Evolutionary conservation across 805 yeast species (phyloP), one percentile per base, ranked within the genome.

Genomic region (Sugiyamaella smithiae): DNA sequence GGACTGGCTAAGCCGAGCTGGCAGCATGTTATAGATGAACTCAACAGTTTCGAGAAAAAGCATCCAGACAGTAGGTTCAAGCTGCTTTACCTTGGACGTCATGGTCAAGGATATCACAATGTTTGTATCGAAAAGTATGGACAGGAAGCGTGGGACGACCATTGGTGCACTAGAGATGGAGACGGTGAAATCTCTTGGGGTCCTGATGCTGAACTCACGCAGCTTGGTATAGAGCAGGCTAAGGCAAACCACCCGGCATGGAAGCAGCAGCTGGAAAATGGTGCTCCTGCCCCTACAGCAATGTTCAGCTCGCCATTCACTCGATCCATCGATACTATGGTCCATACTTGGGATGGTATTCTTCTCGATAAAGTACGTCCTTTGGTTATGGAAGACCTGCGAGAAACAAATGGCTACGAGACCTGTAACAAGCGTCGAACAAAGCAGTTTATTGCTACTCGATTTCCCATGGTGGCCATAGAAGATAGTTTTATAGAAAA

Each of bases 51-150:
- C 55, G 47, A 55, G 33, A 36, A 50, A 5, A 57, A 68, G 28
- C 54, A 52, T 2, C 32, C 40, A 1, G 68, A 43, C 5, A 31
- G 57, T n/a, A 43, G 53, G 16, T 77, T 75, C 61, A 77, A 77
- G 58, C 56, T 77, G 8, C 60, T 77, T 33, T 71, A 71, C 50
- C 64, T 76, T 29, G 80, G 76, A 4, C 68, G 82, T 45, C 82
- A 77, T 52, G 81, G 81, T 3, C 78, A 77, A 53, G 82, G 81
- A 1, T 75, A 57, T 57, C 82, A 77, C 57, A 77, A 77, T 56
- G 58, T 67, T 48, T 78, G 76, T 23, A 74, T 74, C 55, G 44
- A 65, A 14, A 66, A 64, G 44, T 76, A 76, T 56, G 81, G 80
- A 12, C 67, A 70, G 29, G 60, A 66, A 29, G 70, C 57, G 11